Base-by-base conservation (phyloP, 1,284 basidiomycete species). In the Rhizopogon hawkerae region DNA sequence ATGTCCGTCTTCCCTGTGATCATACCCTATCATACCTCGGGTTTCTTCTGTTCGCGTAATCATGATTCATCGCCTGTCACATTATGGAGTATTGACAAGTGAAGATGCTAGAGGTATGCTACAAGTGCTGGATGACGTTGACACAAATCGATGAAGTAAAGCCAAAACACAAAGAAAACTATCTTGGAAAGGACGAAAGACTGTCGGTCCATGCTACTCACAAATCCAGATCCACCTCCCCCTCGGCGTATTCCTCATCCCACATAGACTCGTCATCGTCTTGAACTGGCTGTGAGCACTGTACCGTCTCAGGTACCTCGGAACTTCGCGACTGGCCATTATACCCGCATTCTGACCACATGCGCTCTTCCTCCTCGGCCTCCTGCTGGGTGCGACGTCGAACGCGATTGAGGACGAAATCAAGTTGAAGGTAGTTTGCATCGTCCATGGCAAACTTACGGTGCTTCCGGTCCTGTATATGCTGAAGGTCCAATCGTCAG, bases 401-500 rank as follows among this genome's bases (percentile, higher is more conserved):
- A 14, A 97, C 82, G 21, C 84, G 79, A 43, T 71, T 69, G 29
- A 98, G 78, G 33, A 96, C 77, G 36, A 70, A 73, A 67, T 99
- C 95, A 29, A 98, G 77, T 51, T 85, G 79, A 26, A 74, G 65
- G 67, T 95, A 98, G 69, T 98, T 92, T 33, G 75, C 72, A 50
- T 83, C 77, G 60, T 93, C 83, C 34, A 69, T 69, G 1, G 96
- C 94, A 66, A 94, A 98, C 56, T 86, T 87, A 51, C 84, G 82
- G 65, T 99, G 96, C 59, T 77, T 88, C 47, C 78, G 78, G 9
- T 83, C 77, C 29, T 70, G 69, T 48, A 91, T 76, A 64, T 99
- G 96, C 91, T 98, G 55, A 39, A 33, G 3, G 48, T 46, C 11
- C 13, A 2, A 31, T 5, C 4, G 13, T 43, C 13, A 33, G 16